These are phyloP conservation scores for Rhodotorula sp. DNA, from an alignment of 1,284 basidiomycete genomes.

Conservation along the genomic window DNA sequence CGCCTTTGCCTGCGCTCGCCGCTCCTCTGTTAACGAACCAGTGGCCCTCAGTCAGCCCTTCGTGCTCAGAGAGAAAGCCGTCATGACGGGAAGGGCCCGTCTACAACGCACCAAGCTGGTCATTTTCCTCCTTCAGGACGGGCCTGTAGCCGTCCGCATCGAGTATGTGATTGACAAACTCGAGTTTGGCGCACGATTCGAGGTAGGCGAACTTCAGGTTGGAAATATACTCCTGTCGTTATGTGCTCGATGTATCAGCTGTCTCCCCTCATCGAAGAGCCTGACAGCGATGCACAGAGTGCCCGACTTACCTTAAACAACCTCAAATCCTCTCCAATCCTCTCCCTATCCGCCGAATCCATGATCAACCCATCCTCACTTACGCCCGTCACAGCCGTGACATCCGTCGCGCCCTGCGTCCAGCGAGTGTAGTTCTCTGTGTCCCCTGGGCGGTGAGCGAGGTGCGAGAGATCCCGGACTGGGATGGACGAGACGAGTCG, in stretches of 20 bases:
- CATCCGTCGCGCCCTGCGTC: conserved; percentile 16
- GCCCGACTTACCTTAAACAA: conserved; percentile 30
- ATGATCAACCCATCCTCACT: conserved; percentile 29
- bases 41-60: not conserved
- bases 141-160: conserved; percentile 9
- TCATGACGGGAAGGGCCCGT: too few relatives aligned
- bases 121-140: conserved; percentile 28
- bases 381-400: conserved; percentile 16
- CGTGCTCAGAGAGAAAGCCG: too few relatives aligned
- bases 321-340: conserved; percentile 28
- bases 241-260: not conserved
- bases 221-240: conserved; percentile 33
- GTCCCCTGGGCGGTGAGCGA: not conserved
- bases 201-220: conserved; percentile 40
- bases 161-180: conserved; percentile 30
- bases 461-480: conserved; percentile 7
- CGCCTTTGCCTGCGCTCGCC: conserved; percentile 11
- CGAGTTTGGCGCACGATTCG: conserved; percentile 35
- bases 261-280: not conserved
- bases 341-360: conserved; percentile 25
- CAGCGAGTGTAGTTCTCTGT: conserved; percentile 30
- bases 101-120: conserved; percentile 14
- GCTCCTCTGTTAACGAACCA: not conserved
- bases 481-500: conserved; percentile 19
- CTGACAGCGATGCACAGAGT: too few relatives aligned